Evolutionary conservation across 1,139 yeast species (phyloP).

Genomic region (Geotrichum histeridarum): DNA sequence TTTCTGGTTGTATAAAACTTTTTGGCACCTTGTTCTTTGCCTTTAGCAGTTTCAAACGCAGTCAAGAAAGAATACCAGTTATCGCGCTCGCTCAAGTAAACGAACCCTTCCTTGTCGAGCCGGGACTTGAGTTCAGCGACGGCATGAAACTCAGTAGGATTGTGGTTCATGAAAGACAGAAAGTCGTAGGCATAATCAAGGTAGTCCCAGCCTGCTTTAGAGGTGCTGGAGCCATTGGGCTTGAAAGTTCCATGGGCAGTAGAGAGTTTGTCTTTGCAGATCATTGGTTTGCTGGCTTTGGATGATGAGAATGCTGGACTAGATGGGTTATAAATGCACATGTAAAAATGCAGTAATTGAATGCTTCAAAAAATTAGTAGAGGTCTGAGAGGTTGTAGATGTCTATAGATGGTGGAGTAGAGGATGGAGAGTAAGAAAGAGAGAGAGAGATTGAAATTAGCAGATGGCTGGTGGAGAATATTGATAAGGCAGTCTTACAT

Average conservation of each 20-base stretch:
- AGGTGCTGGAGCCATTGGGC: background rate
- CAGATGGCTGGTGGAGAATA: no score
- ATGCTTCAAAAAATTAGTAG: no score
- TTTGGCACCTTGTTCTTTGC: constrained; percentile 44
- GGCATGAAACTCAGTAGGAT: constrained; percentile 93
- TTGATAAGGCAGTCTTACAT: no score
- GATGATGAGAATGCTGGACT: no score
- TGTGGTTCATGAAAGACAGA: constrained; percentile 66
- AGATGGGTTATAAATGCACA: background rate
- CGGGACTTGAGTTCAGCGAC: constrained; percentile 49
- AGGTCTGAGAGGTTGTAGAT: no score
- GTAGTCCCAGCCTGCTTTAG: constrained; percentile 7
- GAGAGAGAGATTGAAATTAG: no score
- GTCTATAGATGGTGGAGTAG: no score
- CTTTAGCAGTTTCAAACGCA: no score
- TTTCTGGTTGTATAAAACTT: constrained; percentile 73
- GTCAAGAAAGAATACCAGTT: constrained; percentile 52
- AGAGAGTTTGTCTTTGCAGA: constrained; percentile 7
- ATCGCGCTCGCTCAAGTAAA: constrained; percentile 62
- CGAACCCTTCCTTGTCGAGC: constrained; percentile 46
- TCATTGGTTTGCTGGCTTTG: background rate
- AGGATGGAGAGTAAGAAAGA: no score
- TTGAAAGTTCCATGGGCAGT: no score
- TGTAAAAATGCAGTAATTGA: no score
- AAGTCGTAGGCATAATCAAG: constrained; percentile 46